Evolutionary conservation across 2,329 filamentous ascomycete species (phyloP).

Genomic region (Bipolaris oryzae): DNA sequence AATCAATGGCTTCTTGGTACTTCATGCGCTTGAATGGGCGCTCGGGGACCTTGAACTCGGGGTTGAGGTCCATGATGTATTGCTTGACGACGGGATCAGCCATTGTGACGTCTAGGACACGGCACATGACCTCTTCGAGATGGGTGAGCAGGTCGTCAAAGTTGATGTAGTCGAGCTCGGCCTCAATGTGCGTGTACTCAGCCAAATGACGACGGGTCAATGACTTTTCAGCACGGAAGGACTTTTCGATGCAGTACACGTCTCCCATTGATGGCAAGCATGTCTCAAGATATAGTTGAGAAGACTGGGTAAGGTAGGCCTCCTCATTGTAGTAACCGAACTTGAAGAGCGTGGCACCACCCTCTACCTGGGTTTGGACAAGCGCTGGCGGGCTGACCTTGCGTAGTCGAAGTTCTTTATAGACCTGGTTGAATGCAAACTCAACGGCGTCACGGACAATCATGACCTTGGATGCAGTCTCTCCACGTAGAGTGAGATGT

Average conservation of each 20-base stretch:
- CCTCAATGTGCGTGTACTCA: slow-evolving; percentile 97
- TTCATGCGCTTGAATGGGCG: slow-evolving; percentile 94
- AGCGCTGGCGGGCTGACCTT: slow-evolving; percentile 90
- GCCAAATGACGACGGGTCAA: slow-evolving; percentile 91
- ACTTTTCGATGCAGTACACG: slow-evolving; percentile 98
- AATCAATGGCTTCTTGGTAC: slow-evolving; percentile 92
- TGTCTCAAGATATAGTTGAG: slow-evolving; percentile 96
- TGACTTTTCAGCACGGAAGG: slow-evolving; percentile 96
- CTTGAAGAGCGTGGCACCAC: slow-evolving; percentile 87
- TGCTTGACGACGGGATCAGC: slow-evolving; percentile 73
- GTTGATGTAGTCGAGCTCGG: slow-evolving; percentile 92
- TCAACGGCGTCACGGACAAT: slow-evolving; percentile 83
- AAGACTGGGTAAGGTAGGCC: slow-evolving; percentile 94
- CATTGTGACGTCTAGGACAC: slow-evolving; percentile 79
- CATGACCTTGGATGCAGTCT: slow-evolving; percentile 83
- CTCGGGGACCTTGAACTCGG: slow-evolving; percentile 78
- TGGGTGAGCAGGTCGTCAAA: slow-evolving; percentile 89
- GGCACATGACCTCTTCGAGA: slow-evolving; percentile 85
- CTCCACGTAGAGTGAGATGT: slow-evolving; percentile 83
- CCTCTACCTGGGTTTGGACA: slow-evolving; percentile 95
- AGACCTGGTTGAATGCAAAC: slow-evolving; percentile 78
- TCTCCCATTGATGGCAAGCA: slow-evolving; percentile 88
- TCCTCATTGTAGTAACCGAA: slow-evolving; percentile 88
- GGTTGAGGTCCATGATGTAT: slow-evolving; percentile 86
- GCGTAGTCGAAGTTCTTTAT: slow-evolving; percentile 75